Conservation (phyloP, 345 rosid genomes). For the Camelina sativa region DNA sequence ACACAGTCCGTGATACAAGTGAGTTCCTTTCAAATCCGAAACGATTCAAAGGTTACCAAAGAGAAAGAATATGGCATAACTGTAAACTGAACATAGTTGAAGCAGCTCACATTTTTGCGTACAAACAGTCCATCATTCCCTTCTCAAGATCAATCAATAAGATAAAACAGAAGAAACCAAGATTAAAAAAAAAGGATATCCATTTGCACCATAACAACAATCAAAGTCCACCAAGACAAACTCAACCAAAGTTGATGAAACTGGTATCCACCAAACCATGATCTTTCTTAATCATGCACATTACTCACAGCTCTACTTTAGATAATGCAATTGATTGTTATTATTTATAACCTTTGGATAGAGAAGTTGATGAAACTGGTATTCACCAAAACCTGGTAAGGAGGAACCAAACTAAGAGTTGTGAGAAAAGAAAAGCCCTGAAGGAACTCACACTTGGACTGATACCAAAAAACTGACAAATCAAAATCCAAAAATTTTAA, state of each 20-base stretch:
- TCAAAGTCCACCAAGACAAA: background rate
- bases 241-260: background rate
- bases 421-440: conserved; percentile 80
- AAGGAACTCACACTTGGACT: conserved; percentile 76
- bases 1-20: conserved; percentile 97
- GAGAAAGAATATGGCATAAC: background rate
- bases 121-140: conserved; percentile 92
- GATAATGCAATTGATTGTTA: conserved; percentile 28
- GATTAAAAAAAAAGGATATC: background rate
- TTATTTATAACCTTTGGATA: conserved; percentile 67
- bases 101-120: conserved; percentile 84
- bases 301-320: background rate
- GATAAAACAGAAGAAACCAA: background rate
- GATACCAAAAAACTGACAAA: conserved; percentile 17
- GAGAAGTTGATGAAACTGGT: conserved; percentile 97
- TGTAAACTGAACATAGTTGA: background rate
- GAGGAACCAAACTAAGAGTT: conserved; percentile 85
- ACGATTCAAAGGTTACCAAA: conserved; percentile 21
- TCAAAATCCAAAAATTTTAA: background rate
- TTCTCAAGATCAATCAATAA: conserved; percentile 87
- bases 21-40: conserved; percentile 65
- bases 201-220: background rate
- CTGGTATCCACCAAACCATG: no score
- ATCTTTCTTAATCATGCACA: background rate
- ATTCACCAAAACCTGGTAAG: conserved; percentile 87